A percentile compares a stretch with the other conserved stretches of the same genome.
These are phyloP conservation scores for Podila minutissima DNA, from an alignment of 192 early-diverging fungal genomes.

Conservation along the genomic window DNA sequence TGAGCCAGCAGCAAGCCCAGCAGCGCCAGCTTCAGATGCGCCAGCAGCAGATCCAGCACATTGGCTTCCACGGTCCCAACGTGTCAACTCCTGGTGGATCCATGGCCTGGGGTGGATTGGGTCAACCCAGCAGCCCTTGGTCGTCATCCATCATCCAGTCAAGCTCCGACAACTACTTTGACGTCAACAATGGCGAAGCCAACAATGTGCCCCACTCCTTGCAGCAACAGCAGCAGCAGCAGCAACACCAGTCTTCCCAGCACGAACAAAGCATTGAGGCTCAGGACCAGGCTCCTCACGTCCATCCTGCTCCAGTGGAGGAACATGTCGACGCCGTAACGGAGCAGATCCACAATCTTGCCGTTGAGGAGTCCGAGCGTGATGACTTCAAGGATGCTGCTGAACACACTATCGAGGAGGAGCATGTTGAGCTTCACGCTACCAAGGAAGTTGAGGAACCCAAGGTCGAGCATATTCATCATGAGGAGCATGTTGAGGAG, in stretches of 20 bases:
- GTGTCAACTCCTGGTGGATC: slow-evolving; percentile 39
- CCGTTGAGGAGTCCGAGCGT: neutral
- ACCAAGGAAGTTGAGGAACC: slow-evolving; percentile 8
- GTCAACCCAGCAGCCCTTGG: slow-evolving; percentile 43
- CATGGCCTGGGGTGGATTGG: slow-evolving; percentile 43
- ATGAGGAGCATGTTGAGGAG: neutral
- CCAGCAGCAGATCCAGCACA: slow-evolving; percentile 37
- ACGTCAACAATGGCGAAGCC: slow-evolving; percentile 21
- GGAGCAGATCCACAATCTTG: neutral
- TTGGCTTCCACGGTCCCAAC: slow-evolving; percentile 20
- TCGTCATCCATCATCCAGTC: slow-evolving; percentile 39
- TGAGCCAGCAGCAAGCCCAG: slow-evolving; percentile 40
- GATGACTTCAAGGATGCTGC: neutral
- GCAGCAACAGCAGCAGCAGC: slow-evolving; percentile 31
- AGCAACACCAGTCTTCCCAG: slow-evolving; percentile 23
- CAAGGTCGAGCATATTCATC: neutral
- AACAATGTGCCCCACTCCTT: slow-evolving; percentile 23
- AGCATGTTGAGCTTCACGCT: neutral
- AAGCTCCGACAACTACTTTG: slow-evolving; percentile 43
- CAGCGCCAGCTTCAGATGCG: slow-evolving; percentile 48
- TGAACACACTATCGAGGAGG: neutral
- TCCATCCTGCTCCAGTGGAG: neutral
- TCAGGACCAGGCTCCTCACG: slow-evolving; percentile 17
- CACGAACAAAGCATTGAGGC: slow-evolving; percentile 35
- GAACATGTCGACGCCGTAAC: neutral